A percentile compares a stretch with the other conserved stretches of the same genome.
These are phyloP conservation scores for Xylaria flabelliformis DNA, from an alignment of 495 filamentous ascomycete genomes.

Conservation along the genomic window DNA sequence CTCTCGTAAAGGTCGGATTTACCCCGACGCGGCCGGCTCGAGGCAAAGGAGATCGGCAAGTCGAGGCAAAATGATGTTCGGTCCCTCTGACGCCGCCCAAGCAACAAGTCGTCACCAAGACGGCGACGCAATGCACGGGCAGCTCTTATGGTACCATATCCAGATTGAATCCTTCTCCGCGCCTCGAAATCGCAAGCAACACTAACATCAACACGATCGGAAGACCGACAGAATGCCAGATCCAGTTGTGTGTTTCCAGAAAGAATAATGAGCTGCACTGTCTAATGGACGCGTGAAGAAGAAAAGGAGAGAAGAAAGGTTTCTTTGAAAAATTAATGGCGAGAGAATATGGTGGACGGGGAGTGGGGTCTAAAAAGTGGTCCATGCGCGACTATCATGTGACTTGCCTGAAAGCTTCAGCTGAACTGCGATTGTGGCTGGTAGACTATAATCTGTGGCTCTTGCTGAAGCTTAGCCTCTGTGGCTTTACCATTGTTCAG, in stretches of 20 bases:
- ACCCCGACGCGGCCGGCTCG: background rate
- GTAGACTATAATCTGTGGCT: constrained; percentile 19
- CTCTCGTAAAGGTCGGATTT: background rate
- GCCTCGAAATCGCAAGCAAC: constrained; percentile 78
- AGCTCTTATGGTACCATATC: constrained; percentile 87
- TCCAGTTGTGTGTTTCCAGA: constrained; percentile 53
- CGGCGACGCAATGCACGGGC: constrained; percentile 68
- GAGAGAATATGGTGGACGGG: constrained; percentile 31
- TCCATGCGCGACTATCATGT: constrained; percentile 21
- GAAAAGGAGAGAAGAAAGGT: constrained; percentile 39
- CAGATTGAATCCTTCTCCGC: constrained; percentile 72
- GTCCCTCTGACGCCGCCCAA: constrained; percentile 91
- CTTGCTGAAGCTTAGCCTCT: background rate
- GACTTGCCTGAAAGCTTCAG: background rate
- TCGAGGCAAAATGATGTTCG: constrained; percentile 60
- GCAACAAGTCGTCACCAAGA: constrained; percentile 61
- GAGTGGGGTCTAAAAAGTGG: constrained; percentile 15
- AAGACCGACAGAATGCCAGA: constrained; percentile 72
- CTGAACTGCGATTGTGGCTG: no score
- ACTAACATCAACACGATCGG: constrained; percentile 67
- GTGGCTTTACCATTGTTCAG: constrained; percentile 32
- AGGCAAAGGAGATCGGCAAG: background rate
- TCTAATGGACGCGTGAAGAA: constrained; percentile 78
- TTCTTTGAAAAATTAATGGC: constrained; percentile 26
- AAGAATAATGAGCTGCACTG: constrained; percentile 79